Base-by-base conservation (phyloP, 352 stramenopile species). In the Globisporangium canariense region DNA sequence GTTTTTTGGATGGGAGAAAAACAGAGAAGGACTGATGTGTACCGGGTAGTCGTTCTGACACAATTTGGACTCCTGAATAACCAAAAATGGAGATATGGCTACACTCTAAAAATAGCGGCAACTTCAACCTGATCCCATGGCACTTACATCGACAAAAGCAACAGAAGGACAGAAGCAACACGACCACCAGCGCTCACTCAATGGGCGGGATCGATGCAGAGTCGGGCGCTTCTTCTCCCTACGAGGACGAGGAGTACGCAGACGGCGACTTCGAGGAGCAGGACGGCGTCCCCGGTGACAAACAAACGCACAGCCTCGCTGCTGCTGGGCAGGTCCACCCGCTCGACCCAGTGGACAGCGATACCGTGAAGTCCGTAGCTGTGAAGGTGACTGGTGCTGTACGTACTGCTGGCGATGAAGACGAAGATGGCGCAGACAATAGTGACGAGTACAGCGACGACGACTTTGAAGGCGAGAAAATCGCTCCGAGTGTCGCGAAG, bases 201-300 rank as follows among this genome's bases (percentile, higher is more conserved):
- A 62, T 62, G 56, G 41, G 18, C 8, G 43, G n/a, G 13, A 22
- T 28, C n/a, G 41, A 52, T 9, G 57, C 5, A 1, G 50, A 55
- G 49, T 13, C 25, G 5, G 25, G 25, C 4, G 25, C 20, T 18
- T 9, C 22, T n/a, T 36, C 13, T 54, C 13, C 13, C 14, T 53
- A 54, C 45, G 45, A 64, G 2, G 47, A 40, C 20, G 43, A 64
- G 11, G 28, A 20, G 6, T 63, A 63, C n/a, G 28, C n/a, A 14
- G 58, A 53, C 46, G 58, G 56, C n/a, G 45, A 56, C 30, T 64
- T 46, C n/a, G 58, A 64, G 28, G 45, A 64, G 47, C 30, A 46
- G 25, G 49, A 38, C 40, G 40, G 40, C 4, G 40, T n/a, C 40
- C 4, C 16, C 20, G 56, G 30, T 16, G 13, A 5, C 47, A 41